Evolutionary conservation across 345 rosid species (phyloP).

Genomic region (Camelina hispida): DNA sequence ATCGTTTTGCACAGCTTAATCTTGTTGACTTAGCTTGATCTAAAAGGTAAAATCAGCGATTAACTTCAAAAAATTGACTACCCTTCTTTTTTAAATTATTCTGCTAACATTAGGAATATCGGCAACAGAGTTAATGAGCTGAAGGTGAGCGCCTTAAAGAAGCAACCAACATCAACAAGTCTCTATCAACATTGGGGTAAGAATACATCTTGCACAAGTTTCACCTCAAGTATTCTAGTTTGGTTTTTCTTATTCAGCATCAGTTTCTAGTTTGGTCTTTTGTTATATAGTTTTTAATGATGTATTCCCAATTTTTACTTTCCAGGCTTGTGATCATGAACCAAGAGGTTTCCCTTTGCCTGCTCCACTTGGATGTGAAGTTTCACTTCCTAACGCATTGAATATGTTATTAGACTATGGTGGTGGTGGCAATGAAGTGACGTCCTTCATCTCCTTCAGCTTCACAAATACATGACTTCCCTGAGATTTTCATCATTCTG

Average conservation of each 20-base stretch:
- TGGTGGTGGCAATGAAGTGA: conserved; percentile 10
- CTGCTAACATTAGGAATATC: conserved; percentile 45
- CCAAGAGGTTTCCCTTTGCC: conserved; percentile 61
- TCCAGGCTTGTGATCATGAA: conserved; percentile 98
- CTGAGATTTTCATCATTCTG: conserved; percentile 2
- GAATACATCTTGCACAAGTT: conserved; percentile 26
- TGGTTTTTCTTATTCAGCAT: not conserved
- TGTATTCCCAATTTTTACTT: conserved; percentile 27
- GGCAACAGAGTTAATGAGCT: conserved; percentile 98
- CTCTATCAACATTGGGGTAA: conserved; percentile 97
- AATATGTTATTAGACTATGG: conserved; percentile 20
- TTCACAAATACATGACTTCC: conserved; percentile 45
- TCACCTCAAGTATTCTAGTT: conserved; percentile 6
- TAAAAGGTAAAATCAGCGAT: conserved; percentile 66
- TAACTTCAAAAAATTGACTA: not conserved
- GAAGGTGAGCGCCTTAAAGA: conserved; percentile 99
- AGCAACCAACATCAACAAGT: conserved; percentile 97
- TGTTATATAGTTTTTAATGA: conserved; percentile 7
- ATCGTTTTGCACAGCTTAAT: conserved; percentile 94
- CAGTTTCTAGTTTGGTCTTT: not conserved
- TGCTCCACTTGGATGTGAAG: conserved; percentile 30
- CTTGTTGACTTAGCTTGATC: conserved; percentile 99
- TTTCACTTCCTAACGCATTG: conserved; percentile 43
- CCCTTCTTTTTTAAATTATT: conserved; percentile 2
- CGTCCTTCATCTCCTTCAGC: conserved; percentile 34